phyloP scores from a whole-genome alignment of 2,329 filamentous ascomycete genomes.

The Colletotrichum sp. region DNA sequence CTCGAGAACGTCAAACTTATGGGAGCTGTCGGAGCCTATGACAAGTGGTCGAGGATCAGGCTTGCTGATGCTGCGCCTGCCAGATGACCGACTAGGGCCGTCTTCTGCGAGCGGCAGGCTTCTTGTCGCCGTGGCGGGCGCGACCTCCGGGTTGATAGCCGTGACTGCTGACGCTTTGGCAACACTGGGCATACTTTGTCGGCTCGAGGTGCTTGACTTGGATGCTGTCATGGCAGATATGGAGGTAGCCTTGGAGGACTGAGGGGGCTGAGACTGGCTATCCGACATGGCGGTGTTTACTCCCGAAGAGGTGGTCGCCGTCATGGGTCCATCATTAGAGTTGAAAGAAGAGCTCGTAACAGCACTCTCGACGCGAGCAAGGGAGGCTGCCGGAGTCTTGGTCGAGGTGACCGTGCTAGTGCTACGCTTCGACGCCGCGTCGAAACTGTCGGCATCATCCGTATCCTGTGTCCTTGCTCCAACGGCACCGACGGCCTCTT shows the following conservation, averaged over 20 bases:
- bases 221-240: slow-evolving; percentile 49
- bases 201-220: slow-evolving; percentile 44
- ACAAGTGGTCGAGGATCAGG: slow-evolving; percentile 43
- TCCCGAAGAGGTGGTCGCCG: slow-evolving; percentile 42
- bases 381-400: slow-evolving; percentile 43
- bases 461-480: slow-evolving; percentile 49
- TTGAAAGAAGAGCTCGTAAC: slow-evolving; percentile 34
- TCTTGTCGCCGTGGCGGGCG: slow-evolving; percentile 52
- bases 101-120: slow-evolving; percentile 49
- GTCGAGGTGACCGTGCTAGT: slow-evolving; percentile 45
- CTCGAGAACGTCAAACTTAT: slow-evolving; percentile 43
- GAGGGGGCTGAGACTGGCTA: slow-evolving; percentile 42
- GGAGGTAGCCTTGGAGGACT: slow-evolving; percentile 53
- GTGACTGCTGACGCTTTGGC: slow-evolving; percentile 45
- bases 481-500: slow-evolving; percentile 77
- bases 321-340: slow-evolving; percentile 38
- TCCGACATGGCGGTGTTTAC: slow-evolving; percentile 39
- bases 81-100: slow-evolving; percentile 37
- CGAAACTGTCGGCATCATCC: slow-evolving; percentile 48
- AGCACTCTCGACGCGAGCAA: slow-evolving; percentile 45
- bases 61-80: slow-evolving; percentile 48
- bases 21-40: slow-evolving; percentile 37
- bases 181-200: slow-evolving; percentile 46
- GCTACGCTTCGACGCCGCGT: slow-evolving; percentile 47
- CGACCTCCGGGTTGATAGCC: slow-evolving; percentile 49